A percentile compares a stretch with the other conserved stretches of the same genome.
phyloP scores from a whole-genome alignment of 805 yeast species.

The Yamadazyma laniorum region DNA sequence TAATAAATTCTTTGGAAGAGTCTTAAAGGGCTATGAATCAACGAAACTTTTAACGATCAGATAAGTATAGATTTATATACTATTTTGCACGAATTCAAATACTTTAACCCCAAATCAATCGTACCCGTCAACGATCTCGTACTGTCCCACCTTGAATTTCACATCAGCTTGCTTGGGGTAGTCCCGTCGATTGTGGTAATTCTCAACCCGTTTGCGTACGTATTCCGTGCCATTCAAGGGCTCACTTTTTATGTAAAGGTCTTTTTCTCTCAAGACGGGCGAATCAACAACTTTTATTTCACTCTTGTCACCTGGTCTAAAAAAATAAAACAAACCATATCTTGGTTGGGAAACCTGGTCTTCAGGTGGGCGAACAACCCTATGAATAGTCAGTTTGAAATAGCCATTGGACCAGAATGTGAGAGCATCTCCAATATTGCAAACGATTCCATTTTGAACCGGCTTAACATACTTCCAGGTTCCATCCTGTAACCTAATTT shows the following conservation, averaged over 20 bases:
- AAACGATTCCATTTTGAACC: constrained; percentile 29
- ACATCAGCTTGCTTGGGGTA: constrained; percentile 23
- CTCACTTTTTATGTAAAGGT: constrained; percentile 23
- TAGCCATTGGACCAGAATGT: constrained; percentile 36
- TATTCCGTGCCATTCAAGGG: constrained; percentile 30
- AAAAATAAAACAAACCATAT: constrained; percentile 35
- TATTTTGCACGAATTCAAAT: no score
- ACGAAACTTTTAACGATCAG: no score
- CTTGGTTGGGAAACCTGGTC: constrained; percentile 31
- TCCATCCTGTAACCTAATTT: constrained; percentile 27
- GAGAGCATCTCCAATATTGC: constrained; percentile 36
- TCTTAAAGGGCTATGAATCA: no score
- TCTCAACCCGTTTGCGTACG: constrained; percentile 27
- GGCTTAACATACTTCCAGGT: constrained; percentile 37
- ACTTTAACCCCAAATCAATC: no score
- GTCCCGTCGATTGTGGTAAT: constrained; percentile 23
- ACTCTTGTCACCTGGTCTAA: constrained; percentile 32
- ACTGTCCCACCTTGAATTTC: constrained; percentile 28
- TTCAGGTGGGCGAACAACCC: constrained; percentile 35
- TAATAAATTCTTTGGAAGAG: no score
- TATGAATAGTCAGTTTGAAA: constrained; percentile 33
- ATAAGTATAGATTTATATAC: no score
- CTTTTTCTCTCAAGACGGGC: constrained; percentile 29
- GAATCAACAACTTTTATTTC: constrained; percentile 29
- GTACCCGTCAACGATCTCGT: constrained; percentile 28